phyloP scores from a whole-genome alignment of 768 basidiomycete genomes.

The Suillus lakei region DNA sequence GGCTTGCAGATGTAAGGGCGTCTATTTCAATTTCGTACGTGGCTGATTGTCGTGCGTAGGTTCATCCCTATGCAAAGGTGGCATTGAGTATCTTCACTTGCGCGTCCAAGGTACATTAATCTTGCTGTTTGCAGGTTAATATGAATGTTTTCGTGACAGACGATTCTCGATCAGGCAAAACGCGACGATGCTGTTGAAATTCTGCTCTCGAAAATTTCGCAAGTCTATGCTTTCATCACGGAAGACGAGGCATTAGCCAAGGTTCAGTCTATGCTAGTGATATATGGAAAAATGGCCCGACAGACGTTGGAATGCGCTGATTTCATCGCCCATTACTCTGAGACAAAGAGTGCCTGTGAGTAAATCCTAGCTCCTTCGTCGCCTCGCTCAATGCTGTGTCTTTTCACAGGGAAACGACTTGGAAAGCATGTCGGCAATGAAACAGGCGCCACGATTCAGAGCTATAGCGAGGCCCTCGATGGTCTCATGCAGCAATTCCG shows the following conservation, averaged over 20 bases:
- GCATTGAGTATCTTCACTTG: neutral
- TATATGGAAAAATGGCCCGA: constrained; percentile 2
- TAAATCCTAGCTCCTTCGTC: neutral
- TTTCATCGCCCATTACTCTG: constrained; percentile 33
- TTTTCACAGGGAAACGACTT: neutral
- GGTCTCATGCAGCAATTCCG: constrained; percentile 4
- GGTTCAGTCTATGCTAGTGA: neutral
- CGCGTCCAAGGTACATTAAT: neutral
- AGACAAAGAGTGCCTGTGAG: constrained; percentile 26
- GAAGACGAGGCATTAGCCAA: neutral
- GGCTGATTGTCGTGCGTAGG: neutral
- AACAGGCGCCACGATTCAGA: neutral
- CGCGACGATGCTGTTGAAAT: neutral
- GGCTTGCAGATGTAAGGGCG: neutral
- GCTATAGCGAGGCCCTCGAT: neutral
- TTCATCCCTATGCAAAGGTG: neutral
- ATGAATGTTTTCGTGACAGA: neutral
- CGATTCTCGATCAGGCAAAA: neutral
- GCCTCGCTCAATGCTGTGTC: neutral
- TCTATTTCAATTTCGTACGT: neutral
- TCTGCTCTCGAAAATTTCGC: constrained; percentile 1
- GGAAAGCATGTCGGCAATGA: neutral
- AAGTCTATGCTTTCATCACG: neutral
- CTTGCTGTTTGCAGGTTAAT: too few relatives aligned
- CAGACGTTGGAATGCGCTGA: constrained; percentile 30